Base-by-base conservation (phyloP, 208 protist species). In the Tritrichomonas foetus region DNA sequence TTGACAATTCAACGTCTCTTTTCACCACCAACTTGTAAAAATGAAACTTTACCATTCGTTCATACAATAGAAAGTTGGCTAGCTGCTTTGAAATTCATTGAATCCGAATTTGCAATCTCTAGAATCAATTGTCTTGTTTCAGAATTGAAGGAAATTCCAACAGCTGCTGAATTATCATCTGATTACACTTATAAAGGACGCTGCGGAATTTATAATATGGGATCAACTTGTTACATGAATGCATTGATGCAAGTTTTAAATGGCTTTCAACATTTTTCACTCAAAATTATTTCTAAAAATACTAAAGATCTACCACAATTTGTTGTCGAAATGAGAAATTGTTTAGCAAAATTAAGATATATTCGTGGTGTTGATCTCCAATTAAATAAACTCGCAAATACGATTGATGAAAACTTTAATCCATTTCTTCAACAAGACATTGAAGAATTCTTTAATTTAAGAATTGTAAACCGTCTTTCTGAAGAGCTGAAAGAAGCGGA, bases 201-300 rank as follows among this genome's bases (percentile, higher is more conserved):
- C 33, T 57, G 11, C 39, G 78, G 78, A 30, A 33, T 89, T 27
- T 33, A 57, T 9, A 89, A 89, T 61, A 20, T 89, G 2, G 78
- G 78, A 39, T 57, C 47, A 33, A 89, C 78, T 39, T 89, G 78
- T 39, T 89, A 89, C 30, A 36, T 89, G 16, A 89, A 89, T 39
- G 41, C 78, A 39, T 44, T 89, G 1, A 57, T 89, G 8, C 78
- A 89, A 50, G 33, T 44, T 14, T n/a, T 89, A 1, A 53, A 89
- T 16, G 20, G 27, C 13, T 89, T 53, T n/a, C 20, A 44, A 36
- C 33, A 57, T 39, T 25, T 89, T 22, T 53, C 41, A 20, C 33
- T 33, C 2, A 20, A 57, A n/a, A 16, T 89, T 27, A n/a, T 57
- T 20, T 55, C 41, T 9, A 33, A 33, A 69, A 25, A 69, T 33